Evolutionary conservation across 1,284 basidiomycete species (phyloP), one percentile per base, ranked within the genome.

Genomic region (Jaminaea rosea): DNA sequence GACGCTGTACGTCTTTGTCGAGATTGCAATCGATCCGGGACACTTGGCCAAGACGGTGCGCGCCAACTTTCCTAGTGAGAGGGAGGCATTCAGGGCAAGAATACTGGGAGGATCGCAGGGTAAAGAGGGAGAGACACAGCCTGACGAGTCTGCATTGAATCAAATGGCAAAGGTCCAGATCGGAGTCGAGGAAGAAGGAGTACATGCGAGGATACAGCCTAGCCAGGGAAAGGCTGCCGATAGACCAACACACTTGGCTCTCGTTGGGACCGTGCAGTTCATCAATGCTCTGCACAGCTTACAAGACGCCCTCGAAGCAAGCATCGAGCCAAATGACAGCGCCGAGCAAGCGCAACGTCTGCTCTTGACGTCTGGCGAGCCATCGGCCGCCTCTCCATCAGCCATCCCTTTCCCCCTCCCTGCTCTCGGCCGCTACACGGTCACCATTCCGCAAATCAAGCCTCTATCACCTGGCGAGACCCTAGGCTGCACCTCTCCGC

Each of bases 1-100:
- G 72, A 97, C 93, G 0, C 82, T 99, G 8, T 99, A 99, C 71
- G 81, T 99, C 51, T 99, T 99, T 72, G 94, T 99, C 29, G 94
- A 99, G 76, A 98, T 99, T 62, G 81, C 82, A 5, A 89, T 99
- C 65, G 93, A 99, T 74, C 83, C 85, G 1, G 70, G 77, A 2
- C 92, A 96, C 75, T 80, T 98, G 19, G 78, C 80, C 1, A 81
- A 88, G 57, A 88, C 89, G 1, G 80, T 99, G 50, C 83, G 92
- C 4, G 79, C 86, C 56, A 98, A 98, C 75, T 90, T 99, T 63
- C 89, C 94, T 37, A 62, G 76, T 51, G 50, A 52, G 9, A 47
- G 46, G 81, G 63, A 94, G 80, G 73, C 94, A 85, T 76, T 98
- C 89, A 37, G 62, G 21, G 50, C 50, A 8, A 60, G 52, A 31